Percentiles rank a stretch among this genome's conserved stretches.
Evolutionary conservation across 176 grass and related monocot genomes (phyloP).

Genomic region (Juncus inflexus): DNA sequence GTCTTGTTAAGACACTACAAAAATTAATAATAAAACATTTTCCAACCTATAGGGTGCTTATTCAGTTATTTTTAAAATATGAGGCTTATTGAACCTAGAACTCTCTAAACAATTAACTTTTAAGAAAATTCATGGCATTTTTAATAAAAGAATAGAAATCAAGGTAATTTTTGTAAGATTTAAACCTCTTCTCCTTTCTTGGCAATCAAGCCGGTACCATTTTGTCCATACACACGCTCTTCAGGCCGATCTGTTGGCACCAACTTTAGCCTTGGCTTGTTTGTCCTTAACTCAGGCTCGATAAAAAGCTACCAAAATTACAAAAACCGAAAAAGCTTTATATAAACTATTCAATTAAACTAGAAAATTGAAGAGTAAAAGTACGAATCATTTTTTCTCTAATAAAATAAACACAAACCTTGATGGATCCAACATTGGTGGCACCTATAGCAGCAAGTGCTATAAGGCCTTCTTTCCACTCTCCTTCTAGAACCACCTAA

Average conservation of each 20-base stretch:
- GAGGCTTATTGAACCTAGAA: no score
- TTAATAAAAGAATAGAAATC: background rate
- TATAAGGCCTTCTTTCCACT: conserved; percentile 71
- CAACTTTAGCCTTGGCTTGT: conserved; percentile 26
- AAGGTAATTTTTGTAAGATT: background rate
- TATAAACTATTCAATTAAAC: background rate
- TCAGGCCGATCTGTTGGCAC: conserved; percentile 34
- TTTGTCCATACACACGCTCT: conserved; percentile 45
- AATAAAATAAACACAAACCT: conserved; percentile 33
- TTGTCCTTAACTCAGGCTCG: conserved; percentile 59
- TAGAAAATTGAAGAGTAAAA: background rate
- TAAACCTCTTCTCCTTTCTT: conserved; percentile 45
- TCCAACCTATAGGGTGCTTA: no score
- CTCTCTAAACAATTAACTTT: background rate
- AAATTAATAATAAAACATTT: no score
- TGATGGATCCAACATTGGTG: conserved; percentile 81
- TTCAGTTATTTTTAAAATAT: no score
- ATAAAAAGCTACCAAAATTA: conserved; percentile 43
- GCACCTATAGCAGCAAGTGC: conserved; percentile 70
- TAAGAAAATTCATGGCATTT: background rate
- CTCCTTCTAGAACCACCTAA: conserved; percentile 72
- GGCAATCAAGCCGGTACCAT: conserved; percentile 44
- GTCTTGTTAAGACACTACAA: no score
- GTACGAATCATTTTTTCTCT: background rate
- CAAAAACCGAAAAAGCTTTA: background rate